Evolutionary conservation across 495 filamentous ascomycete genomes (phyloP), one percentile per base, ranked within the genome.

Genomic region (Aspergillus sclerotioniger): DNA sequence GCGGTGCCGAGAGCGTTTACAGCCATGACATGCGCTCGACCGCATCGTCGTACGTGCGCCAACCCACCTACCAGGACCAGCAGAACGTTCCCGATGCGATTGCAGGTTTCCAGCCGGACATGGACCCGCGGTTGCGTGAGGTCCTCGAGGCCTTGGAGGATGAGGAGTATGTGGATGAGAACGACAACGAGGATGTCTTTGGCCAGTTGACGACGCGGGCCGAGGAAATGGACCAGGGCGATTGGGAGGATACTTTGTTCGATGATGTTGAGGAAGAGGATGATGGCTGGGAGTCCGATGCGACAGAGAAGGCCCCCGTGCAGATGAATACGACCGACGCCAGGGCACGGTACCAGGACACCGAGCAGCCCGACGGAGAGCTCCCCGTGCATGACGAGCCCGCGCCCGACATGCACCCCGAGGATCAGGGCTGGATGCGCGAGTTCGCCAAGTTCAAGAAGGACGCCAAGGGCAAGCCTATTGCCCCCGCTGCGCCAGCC

Each of bases 101-200:
- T 63, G 86, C 86, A 1, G 95, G 95, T 0, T 97, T 99, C 68
- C 88, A 97, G 72, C 95, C 95, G 3, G 91, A 98, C 67, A 99
- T 99, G 95, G 95, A 99, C 72, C 93, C 92, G 5, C 80, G 95
- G 19, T 70, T 99, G 59, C 82, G 95, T 19, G 95, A 99, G 72
- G 91, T 91, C 3, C 71, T 99, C 54, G 93, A 97, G 71, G 95
- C 95, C 2, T 76, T 99, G 31, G 94, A 99, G 62, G 95, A 99
- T 60, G 94, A 98, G 35, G 92, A 88, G 7, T 99, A 90, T 71
- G 92, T 99, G 0, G 94, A 98, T 57, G 90, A 94, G 16, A 76
- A 83, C 6, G 88, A 89, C 10, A 77, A 83, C 28, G 90, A 91
- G 9, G 87, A 91, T 41, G 67, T 96, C 21, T 97, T 98, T 67